Evolutionary conservation across 2,329 filamentous ascomycete species (phyloP), one percentile per base, ranked within the genome.

Genomic region (Penicillium freii): DNA sequence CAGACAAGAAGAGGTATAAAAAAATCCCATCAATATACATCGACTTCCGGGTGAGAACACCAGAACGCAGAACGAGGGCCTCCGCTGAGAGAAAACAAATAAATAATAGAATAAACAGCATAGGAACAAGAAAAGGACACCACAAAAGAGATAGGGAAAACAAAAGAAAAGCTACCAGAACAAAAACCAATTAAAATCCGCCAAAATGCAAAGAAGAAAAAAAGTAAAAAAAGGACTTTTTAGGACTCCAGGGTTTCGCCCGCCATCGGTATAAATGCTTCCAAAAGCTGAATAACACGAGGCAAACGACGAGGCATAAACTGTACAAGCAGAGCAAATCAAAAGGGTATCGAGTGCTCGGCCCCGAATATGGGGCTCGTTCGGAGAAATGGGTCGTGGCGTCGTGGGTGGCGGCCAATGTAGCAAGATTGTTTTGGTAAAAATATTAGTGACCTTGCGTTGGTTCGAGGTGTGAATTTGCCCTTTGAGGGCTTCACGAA

Each of bases 271-370:
- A 56, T 52, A 58, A 54, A 65, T 61, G 56, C 52, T 56, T 40
- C 27, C 51, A 62, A 62, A 58, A 59, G 59, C 59, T 58, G 48
- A 55, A 60, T 60, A 53, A 55, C 62, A 64, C 58, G 61, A 59
- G 58, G 58, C 61, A 63, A 64, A 66, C 62, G 57, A 63, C 56
- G 54, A 63, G 52, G 58, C 54, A 60, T 56, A 58, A 65, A 61
- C 56, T 66, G 56, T 64, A 66, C 64, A 67, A 66, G 60, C 59
- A 59, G 58, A 65, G 58, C 54, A 62, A 66, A 66, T 62, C 64
- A 64, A 67, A 64, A 57, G 66, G 66, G 69, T 71, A 69, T 71
- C 66, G 64, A 66, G 57, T 61, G 59, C 58, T 56, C 55, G 57
- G 60, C 55, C 62, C 65, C 61, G 47, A 44, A 47, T 50, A 56